A percentile compares a stretch with the other conserved stretches of the same genome.
phyloP scores from a whole-genome alignment of 2,329 filamentous ascomycete species.

The Pseudocercospora eumusae region DNA sequence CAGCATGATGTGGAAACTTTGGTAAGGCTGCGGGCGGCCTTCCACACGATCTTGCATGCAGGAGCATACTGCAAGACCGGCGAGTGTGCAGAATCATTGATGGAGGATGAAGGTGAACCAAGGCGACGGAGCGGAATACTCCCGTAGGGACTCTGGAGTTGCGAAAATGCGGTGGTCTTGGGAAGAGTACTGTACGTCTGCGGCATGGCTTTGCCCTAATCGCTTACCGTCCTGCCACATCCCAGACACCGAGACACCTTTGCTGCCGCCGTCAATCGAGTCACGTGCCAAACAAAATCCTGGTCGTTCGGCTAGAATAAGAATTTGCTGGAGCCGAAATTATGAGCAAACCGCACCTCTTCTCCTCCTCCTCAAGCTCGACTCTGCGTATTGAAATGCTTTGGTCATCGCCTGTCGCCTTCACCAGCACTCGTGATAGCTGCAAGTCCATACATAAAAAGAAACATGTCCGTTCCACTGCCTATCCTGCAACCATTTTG shows the following conservation, averaged over 20 bases:
- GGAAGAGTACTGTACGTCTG: too few species aligned
- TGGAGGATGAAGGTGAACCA: neutral
- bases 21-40: neutral
- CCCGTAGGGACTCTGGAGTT: neutral
- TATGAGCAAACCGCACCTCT: neutral
- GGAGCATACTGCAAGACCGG: neutral
- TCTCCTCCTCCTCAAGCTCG: neutral
- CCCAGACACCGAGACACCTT: too few species aligned
- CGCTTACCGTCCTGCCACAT: neutral
- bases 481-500: neutral
- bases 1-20: neutral
- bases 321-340: neutral
- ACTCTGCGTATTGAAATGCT: neutral
- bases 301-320: neutral
- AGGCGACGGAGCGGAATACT: neutral
- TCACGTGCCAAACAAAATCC: neutral
- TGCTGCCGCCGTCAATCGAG: neutral
- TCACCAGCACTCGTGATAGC: neutral
- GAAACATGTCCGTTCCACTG: slow-evolving; percentile 1
- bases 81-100: neutral
- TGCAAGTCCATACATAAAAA: neutral
- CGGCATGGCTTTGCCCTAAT: neutral
- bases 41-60: neutral
- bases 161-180: neutral
- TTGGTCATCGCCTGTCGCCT: neutral